Evolutionary conservation across 371 early-diverging fungal genomes (phyloP).

Genomic region (Zychaea mexicana): DNA sequence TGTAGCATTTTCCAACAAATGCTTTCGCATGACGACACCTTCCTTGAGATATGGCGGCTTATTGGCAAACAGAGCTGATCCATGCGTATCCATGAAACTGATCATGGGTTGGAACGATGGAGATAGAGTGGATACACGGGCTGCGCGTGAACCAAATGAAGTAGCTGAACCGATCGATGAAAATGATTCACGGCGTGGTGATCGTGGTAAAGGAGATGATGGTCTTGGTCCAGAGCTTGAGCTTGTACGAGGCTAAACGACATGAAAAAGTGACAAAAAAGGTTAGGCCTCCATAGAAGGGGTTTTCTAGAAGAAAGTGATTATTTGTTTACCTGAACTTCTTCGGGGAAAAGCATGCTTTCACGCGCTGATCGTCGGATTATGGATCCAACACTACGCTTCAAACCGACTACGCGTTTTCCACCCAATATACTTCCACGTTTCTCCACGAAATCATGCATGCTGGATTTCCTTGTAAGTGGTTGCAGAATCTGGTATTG

Average conservation of each 20-base stretch:
- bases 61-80: conserved; percentile 26
- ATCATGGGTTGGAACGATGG: conserved; percentile 24
- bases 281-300: too few species aligned
- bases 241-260: conserved; percentile 18
- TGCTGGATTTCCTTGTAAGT: conserved; percentile 3
- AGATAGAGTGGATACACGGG: conserved; percentile 6
- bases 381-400: conserved; percentile 22
- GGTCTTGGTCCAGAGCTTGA: conserved; percentile 23
- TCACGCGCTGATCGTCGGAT: conserved; percentile 26
- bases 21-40: conserved; percentile 86
- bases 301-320: too few species aligned
- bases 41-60: conserved; percentile 63
- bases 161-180: conserved; percentile 23
- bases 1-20: conserved; percentile 74
- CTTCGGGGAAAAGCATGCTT: conserved; percentile 32
- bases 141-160: conserved; percentile 15
- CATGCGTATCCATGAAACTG: conserved; percentile 24
- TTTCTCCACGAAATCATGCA: conserved; percentile 7
- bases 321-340: conserved; percentile 26
- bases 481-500: conserved; percentile 77
- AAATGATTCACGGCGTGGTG: conserved; percentile 19
- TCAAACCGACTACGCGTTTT: conserved; percentile 17
- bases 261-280: too few species aligned
- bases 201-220: conserved; percentile 11
- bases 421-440: conserved; percentile 22